These are phyloP conservation scores for Penicilliopsis zonata DNA, from an alignment of 495 filamentous ascomycete species.

Conservation along the genomic window DNA sequence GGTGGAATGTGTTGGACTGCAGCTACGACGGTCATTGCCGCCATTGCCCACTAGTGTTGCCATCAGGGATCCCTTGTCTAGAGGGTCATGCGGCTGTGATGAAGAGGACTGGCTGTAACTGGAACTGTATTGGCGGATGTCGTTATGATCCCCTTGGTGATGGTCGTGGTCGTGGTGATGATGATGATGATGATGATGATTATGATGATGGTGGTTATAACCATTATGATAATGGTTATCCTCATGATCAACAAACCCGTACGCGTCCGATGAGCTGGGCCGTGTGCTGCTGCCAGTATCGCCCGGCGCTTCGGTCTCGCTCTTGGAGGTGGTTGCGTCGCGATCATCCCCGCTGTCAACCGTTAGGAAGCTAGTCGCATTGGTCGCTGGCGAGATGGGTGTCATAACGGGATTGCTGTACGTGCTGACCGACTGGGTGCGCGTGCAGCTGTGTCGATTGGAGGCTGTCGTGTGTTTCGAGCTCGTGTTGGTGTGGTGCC, in stretches of 20 bases:
- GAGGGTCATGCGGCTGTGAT: conserved; percentile 13
- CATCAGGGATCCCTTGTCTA: conserved; percentile 14
- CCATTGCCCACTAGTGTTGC: conserved; percentile 12
- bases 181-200: background rate
- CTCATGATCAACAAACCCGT: background rate
- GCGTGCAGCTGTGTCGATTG: conserved; percentile 31
- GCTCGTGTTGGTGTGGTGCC: conserved; percentile 25
- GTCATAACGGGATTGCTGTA: conserved; percentile 32
- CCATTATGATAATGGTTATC: background rate
- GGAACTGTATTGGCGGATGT: background rate
- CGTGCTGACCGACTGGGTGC: conserved; percentile 30
- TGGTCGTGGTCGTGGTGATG: conserved; percentile 2
- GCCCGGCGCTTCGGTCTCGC: conserved; percentile 11
- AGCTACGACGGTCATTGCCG: too few relatives aligned
- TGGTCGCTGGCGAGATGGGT: conserved; percentile 36
- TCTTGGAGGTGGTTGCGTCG: conserved; percentile 16
- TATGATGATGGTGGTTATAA: background rate
- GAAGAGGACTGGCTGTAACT: conserved; percentile 6
- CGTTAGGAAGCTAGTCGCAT: conserved; percentile 39
- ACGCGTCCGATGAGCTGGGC: conserved; percentile 9
- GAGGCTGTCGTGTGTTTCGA: conserved; percentile 27
- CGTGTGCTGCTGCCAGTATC: conserved; percentile 19
- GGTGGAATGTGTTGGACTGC: conserved; percentile 19
- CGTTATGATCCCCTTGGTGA: too few relatives aligned
- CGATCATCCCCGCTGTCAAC: conserved; percentile 38